Evolutionary conservation across 192 early-diverging fungal species (phyloP).

Genomic region (Coemansia asiatica): DNA sequence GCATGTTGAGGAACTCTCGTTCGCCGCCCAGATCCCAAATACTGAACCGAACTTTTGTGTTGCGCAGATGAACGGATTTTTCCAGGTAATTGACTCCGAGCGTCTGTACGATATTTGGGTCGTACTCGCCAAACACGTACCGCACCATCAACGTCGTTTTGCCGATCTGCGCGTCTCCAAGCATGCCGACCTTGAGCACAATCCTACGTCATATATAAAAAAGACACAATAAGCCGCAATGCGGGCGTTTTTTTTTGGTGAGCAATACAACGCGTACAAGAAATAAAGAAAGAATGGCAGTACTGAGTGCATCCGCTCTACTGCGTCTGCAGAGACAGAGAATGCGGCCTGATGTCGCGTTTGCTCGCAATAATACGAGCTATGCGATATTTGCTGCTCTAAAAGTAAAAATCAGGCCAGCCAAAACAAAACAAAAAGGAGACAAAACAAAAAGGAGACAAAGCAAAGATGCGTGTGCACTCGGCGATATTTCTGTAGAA

Average conservation of each 20-base stretch:
- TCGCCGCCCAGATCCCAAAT: conserved; percentile 98
- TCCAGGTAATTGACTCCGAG: conserved; percentile 97
- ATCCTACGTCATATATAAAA: conserved; percentile 47
- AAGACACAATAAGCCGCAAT: not conserved
- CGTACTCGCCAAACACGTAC: conserved; percentile 93
- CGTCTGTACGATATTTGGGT: conserved; percentile 94
- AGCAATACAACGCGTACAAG: not conserved
- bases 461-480: not conserved
- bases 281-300: not conserved
- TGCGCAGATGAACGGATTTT: conserved; percentile 87
- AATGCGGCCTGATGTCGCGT: not conserved
- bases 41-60: conserved; percentile 92
- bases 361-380: not conserved
- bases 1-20: conserved; percentile 95
- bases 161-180: conserved; percentile 94
- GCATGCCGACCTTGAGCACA: conserved; percentile 92
- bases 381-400: not conserved
- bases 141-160: conserved; percentile 97
- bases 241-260: no score
- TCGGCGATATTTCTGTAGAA: not conserved
- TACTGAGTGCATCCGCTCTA: not conserved
- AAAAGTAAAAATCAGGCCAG: not conserved
- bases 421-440: no score
- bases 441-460: no score
- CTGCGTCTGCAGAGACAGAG: conserved; percentile 1